A percentile compares a stretch with the other conserved stretches of the same genome.
Evolutionary conservation across 208 protist species (phyloP).

Genomic region (Leishmania martiniquensis): DNA sequence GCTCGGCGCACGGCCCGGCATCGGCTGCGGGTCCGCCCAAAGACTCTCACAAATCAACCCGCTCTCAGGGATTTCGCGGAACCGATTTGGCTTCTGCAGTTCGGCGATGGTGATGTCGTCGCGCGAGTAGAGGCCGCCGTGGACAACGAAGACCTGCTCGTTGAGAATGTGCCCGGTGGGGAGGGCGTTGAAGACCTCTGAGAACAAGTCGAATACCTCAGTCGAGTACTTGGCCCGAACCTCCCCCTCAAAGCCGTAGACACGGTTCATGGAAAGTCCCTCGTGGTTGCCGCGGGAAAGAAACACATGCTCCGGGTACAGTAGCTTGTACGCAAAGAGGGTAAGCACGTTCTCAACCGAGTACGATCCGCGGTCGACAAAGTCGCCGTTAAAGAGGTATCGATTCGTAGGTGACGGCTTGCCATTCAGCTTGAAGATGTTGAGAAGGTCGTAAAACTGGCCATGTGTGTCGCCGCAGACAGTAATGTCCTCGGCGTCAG

Average conservation of each 20-base stretch:
- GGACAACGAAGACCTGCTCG: conserved; percentile 94
- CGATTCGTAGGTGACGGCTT: conserved; percentile 88
- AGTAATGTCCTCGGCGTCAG: conserved; percentile 89
- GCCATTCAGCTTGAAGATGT: conserved; percentile 97
- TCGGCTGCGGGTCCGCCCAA: conserved; percentile 96
- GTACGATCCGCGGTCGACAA: conserved; percentile 98
- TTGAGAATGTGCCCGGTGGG: conserved; percentile 95
- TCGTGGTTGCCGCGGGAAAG: conserved; percentile 98
- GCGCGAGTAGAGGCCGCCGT: conserved; percentile 96
- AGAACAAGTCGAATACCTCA: conserved; percentile 95
- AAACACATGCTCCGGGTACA: conserved; percentile 96
- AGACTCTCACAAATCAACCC: conserved; percentile 97
- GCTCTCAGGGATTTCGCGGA: conserved; percentile 94
- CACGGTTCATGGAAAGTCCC: conserved; percentile 94
- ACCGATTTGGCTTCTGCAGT: conserved; percentile 95
- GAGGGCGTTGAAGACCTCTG: conserved; percentile 96
- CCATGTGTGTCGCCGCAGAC: conserved; percentile 99
- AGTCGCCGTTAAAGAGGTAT: conserved; percentile 97
- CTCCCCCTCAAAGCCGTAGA: conserved; percentile 99
- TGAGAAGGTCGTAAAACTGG: conserved; percentile 98
- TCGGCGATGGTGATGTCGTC: conserved; percentile 97
- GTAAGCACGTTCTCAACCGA: conserved; percentile 96
- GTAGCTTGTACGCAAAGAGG: conserved; percentile 96
- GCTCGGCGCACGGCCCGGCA: conserved; percentile 89
- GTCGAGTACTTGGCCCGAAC: conserved; percentile 95